These are phyloP conservation scores for Hanseniaspora jakobsenii DNA, from an alignment of 805 yeast species.

Conservation along the genomic window DNA sequence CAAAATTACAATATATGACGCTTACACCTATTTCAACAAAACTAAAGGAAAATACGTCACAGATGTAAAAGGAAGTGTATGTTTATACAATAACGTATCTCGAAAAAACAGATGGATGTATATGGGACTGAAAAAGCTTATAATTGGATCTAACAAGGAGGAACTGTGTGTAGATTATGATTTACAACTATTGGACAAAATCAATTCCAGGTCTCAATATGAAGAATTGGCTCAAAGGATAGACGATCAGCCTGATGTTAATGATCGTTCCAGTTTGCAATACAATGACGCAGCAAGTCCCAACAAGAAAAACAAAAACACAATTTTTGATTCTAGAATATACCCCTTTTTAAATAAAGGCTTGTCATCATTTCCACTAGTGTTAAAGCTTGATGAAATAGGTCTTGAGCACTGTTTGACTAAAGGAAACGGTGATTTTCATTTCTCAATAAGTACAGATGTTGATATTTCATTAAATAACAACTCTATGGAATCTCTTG, in stretches of 20 bases:
- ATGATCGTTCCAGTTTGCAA: too few relatives aligned
- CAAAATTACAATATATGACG: constrained; percentile 4
- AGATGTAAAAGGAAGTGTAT: constrained; percentile 9
- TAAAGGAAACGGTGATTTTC: constrained; percentile 63
- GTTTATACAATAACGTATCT: constrained; percentile 21
- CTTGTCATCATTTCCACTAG: constrained; percentile 44
- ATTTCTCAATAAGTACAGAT: constrained; percentile 38
- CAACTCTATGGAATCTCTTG: constrained; percentile 32
- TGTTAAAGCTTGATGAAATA: constrained; percentile 40
- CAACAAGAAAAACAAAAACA: constrained; percentile 17
- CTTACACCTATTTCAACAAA: constrained; percentile 1
- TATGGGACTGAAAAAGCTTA: constrained; percentile 19
- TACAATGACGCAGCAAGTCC: neutral
- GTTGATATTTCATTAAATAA: constrained; percentile 52
- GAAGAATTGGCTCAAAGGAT: constrained; percentile 31
- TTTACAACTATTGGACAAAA: constrained; percentile 51
- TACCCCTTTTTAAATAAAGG: constrained; percentile 59
- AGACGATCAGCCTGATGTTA: neutral
- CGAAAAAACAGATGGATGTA: constrained; percentile 31
- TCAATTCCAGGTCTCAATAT: constrained; percentile 29
- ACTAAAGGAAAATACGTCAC: neutral
- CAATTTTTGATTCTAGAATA: constrained; percentile 49
- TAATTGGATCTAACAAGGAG: constrained; percentile 39
- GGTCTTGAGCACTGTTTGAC: constrained; percentile 28
- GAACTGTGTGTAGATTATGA: constrained; percentile 30